Evolutionary conservation across 2,329 filamentous ascomycete genomes (phyloP).

Genomic region (Tolypocladium cylindrosporum): DNA sequence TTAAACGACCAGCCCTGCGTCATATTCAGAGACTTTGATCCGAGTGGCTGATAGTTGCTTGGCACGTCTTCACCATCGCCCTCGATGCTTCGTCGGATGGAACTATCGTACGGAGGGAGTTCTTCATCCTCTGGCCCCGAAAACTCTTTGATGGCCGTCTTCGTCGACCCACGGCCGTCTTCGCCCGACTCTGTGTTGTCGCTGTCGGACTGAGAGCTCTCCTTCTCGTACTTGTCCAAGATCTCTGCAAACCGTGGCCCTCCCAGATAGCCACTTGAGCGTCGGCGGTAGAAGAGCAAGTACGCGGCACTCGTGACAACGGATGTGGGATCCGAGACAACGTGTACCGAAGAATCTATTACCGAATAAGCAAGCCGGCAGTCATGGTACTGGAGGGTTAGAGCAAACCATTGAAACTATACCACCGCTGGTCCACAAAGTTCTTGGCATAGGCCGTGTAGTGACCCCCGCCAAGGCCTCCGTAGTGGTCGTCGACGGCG

Average conservation of each 20-base stretch:
- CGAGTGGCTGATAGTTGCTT: conserved; percentile 20
- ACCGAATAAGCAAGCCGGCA: background rate
- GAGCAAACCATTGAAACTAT: conserved; percentile 81
- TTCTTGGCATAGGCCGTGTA: conserved; percentile 95
- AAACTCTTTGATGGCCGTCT: conserved; percentile 18
- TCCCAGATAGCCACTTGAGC: conserved; percentile 67
- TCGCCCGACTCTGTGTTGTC: conserved; percentile 55
- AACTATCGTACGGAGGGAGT: conserved; percentile 21
- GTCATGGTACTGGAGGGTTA: background rate
- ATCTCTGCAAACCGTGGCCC: conserved; percentile 66
- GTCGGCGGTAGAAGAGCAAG: conserved; percentile 88
- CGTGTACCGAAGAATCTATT: conserved; percentile 64
- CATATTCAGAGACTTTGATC: conserved; percentile 20
- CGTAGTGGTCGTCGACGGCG: conserved; percentile 91
- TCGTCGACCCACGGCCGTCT: conserved; percentile 51
- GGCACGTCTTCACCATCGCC: conserved; percentile 36
- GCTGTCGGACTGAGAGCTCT: conserved; percentile 33
- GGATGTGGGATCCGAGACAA: conserved; percentile 45
- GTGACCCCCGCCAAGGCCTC: conserved; percentile 85
- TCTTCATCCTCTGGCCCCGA: conserved; percentile 17
- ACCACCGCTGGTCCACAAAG: conserved; percentile 83
- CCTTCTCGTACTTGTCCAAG: conserved; percentile 50
- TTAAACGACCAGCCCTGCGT: conserved; percentile 38
- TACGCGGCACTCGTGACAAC: conserved; percentile 75
- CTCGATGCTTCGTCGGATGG: conserved; percentile 34